Evolutionary conservation across 371 early-diverging fungal species (phyloP).

Genomic region (Mucor piriformis): DNA sequence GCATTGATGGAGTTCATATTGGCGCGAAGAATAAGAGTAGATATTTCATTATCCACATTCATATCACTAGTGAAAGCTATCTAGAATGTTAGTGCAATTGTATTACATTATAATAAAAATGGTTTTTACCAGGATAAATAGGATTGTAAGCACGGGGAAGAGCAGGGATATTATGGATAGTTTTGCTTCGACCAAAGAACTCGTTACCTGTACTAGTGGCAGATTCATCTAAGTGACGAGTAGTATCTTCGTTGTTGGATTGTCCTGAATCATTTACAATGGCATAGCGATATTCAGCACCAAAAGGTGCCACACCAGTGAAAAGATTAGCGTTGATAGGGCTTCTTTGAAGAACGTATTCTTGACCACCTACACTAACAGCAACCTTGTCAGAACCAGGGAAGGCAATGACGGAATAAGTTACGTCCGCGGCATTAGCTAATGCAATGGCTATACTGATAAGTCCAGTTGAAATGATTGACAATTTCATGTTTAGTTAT

Average conservation of each 20-base stretch:
- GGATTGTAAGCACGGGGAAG: slow-evolving; percentile 54
- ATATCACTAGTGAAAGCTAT: slow-evolving; percentile 34
- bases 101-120: not conserved
- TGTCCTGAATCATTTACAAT: slow-evolving; percentile 4
- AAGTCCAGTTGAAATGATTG: slow-evolving; percentile 1
- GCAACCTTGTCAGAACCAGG: slow-evolving; percentile 31
- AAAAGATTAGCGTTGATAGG: slow-evolving; percentile 24
- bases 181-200: slow-evolving; percentile 47
- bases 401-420: slow-evolving; percentile 44
- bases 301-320: slow-evolving; percentile 35
- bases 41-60: slow-evolving; percentile 36
- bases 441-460: slow-evolving; percentile 6
- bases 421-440: slow-evolving; percentile 29
- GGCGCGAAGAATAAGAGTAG: slow-evolving; percentile 51
- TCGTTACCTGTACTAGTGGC: slow-evolving; percentile 52
- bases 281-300: slow-evolving; percentile 35
- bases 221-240: slow-evolving; percentile 35
- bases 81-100: not conserved
- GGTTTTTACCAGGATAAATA: slow-evolving; percentile 38
- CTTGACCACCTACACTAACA: slow-evolving; percentile 30
- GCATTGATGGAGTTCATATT: slow-evolving; percentile 32
- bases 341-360: slow-evolving; percentile 24
- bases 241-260: slow-evolving; percentile 21
- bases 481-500: slow-evolving; percentile 1
- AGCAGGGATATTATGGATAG: slow-evolving; percentile 44